These are phyloP conservation scores for Helenozyma rhizophorensis DNA, from an alignment of 805 yeast genomes.

Conservation along the genomic window DNA sequence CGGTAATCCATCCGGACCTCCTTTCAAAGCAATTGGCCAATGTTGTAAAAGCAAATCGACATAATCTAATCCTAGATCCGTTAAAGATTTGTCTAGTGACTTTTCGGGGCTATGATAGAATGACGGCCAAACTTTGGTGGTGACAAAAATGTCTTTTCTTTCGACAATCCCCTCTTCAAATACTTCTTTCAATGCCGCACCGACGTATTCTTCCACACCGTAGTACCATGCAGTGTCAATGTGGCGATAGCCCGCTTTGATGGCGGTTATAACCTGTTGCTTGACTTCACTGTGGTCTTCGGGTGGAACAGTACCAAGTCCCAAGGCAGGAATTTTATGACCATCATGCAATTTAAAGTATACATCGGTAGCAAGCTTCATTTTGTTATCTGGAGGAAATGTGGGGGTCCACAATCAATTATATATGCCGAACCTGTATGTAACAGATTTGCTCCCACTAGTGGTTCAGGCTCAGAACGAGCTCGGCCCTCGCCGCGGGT, in stretches of 20 bases:
- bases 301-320: slow-evolving; percentile 50
- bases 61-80: slow-evolving; percentile 14
- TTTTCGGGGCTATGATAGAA: slow-evolving; percentile 10
- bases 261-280: slow-evolving; percentile 55
- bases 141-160: slow-evolving; percentile 14
- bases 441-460: no score
- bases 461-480: no score
- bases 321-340: slow-evolving; percentile 57
- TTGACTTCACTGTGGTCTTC: slow-evolving; percentile 42
- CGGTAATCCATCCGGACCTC: slow-evolving; percentile 39
- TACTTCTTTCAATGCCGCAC: slow-evolving; percentile 46
- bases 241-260: slow-evolving; percentile 67
- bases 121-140: slow-evolving; percentile 16
- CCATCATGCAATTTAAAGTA: slow-evolving; percentile 53
- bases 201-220: slow-evolving; percentile 64
- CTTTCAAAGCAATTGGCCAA: slow-evolving; percentile 37
- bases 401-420: no score
- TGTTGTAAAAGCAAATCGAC: slow-evolving; percentile 17
- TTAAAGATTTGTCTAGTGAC: slow-evolving; percentile 14
- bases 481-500: no score
- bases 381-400: no score
- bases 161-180: slow-evolving; percentile 10
- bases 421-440: no score
- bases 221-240: slow-evolving; percentile 75
- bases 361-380: no score